Conservation (phyloP, 75 land plant species). For the Picea sitchensis region DNA sequence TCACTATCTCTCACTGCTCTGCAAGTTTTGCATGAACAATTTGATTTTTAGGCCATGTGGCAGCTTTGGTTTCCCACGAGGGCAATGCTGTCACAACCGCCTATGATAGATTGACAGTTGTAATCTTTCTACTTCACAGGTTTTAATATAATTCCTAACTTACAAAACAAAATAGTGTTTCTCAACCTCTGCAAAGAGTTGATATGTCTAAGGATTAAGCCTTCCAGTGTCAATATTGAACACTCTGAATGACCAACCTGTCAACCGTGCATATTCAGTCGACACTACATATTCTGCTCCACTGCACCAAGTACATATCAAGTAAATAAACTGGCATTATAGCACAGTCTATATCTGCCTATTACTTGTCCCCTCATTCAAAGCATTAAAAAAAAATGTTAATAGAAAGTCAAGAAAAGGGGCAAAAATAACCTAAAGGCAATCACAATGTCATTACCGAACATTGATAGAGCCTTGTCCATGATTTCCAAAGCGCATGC, state of each 20-base stretch:
- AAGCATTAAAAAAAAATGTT: not conserved
- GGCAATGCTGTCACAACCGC: too few relatives aligned
- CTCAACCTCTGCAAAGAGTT: conserved; percentile 73
- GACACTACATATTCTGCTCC: conserved; percentile 90
- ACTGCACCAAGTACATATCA: conserved; percentile 34
- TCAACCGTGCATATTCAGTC: conserved; percentile 76
- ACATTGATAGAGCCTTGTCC: conserved; percentile 75
- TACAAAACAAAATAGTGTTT: too few relatives aligned
- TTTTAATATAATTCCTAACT: too few relatives aligned
- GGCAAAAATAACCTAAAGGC: conserved; percentile 71
- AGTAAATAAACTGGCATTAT: not conserved
- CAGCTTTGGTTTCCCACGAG: too few relatives aligned
- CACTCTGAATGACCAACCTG: conserved; percentile 76
- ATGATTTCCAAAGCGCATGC: conserved; percentile 90
- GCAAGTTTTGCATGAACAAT: too few relatives aligned
- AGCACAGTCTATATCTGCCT: not conserved
- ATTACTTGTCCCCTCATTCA: not conserved
- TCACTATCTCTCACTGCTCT: too few relatives aligned
- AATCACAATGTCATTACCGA: conserved; percentile 88
- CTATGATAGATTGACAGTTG: too few relatives aligned
- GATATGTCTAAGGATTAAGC: conserved; percentile 76
- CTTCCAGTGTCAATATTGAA: conserved; percentile 88
- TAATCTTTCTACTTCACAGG: too few relatives aligned
- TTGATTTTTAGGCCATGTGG: too few relatives aligned
- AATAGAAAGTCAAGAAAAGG: not conserved